These are phyloP conservation scores for Trichoderma atrobrunneum DNA, from an alignment of 2,329 filamentous ascomycete genomes.

Conservation along the genomic window DNA sequence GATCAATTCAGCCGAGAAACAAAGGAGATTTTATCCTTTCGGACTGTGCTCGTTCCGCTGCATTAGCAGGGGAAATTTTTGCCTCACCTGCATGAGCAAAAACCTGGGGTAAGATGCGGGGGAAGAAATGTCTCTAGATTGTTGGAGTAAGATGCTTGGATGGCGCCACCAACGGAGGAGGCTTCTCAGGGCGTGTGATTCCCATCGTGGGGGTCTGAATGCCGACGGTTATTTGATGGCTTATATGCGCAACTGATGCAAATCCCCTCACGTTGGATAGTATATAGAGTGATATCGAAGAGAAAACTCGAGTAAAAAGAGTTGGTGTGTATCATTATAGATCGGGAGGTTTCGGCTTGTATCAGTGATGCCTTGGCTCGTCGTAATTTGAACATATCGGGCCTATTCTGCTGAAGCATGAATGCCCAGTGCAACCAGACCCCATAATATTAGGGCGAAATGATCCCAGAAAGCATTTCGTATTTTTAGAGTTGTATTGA, in stretches of 20 bases:
- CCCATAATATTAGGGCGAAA: neutral
- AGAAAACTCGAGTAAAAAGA: neutral
- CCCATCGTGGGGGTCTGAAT: neutral
- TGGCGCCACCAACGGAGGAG: neutral
- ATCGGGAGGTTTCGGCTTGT: neutral
- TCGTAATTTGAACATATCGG: neutral
- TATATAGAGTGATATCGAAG: neutral
- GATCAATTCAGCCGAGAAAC: neutral
- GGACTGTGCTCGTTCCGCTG: neutral
- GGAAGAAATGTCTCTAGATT: neutral
- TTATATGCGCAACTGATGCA: neutral
- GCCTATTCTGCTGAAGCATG: neutral
- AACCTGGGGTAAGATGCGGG: neutral
- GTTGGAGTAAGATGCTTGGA: neutral
- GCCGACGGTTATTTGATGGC: constrained; percentile 5
- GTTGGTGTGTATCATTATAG: neutral
- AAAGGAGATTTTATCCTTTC: neutral
- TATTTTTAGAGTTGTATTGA: neutral
- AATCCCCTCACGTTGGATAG: neutral
- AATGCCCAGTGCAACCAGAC: neutral
- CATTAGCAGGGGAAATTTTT: neutral
- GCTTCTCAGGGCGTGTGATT: neutral
- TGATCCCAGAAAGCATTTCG: neutral
- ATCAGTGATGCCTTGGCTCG: neutral
- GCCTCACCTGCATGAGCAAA: neutral